phyloP scores from a whole-genome alignment of 23 red algal species.

The Agarophyton chilense region DNA sequence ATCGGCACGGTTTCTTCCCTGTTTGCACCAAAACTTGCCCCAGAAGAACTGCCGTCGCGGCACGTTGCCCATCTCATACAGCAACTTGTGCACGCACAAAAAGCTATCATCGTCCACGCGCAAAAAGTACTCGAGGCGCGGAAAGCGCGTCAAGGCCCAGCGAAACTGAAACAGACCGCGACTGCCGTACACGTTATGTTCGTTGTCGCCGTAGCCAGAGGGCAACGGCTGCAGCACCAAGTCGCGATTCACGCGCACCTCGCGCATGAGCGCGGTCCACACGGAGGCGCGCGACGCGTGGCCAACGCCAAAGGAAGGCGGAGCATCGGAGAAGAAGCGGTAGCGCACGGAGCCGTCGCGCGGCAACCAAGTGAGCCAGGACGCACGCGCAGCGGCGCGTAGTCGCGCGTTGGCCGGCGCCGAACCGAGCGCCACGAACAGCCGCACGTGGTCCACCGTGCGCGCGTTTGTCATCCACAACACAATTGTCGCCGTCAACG shows the following conservation, averaged over 20 bases:
- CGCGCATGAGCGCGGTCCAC: slow-evolving; percentile 6
- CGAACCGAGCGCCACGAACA: slow-evolving; percentile 77
- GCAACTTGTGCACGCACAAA: slow-evolving; percentile 74
- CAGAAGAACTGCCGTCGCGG: slow-evolving; percentile 74
- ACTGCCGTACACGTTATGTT: slow-evolving; percentile 62
- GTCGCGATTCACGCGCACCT: slow-evolving; percentile 45
- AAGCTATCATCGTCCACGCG: slow-evolving; percentile 88
- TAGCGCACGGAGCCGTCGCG: slow-evolving; percentile 36
- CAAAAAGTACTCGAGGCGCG: slow-evolving; percentile 51
- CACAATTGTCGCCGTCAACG: too few relatives aligned
- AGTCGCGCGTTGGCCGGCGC: slow-evolving; percentile 46
- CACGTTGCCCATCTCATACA: slow-evolving; percentile 40
- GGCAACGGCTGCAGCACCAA: slow-evolving; percentile 51
- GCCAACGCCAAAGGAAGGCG: background rate
- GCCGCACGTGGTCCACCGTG: too few relatives aligned
- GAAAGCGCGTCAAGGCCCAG: slow-evolving; percentile 25
- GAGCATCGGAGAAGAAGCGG: slow-evolving; percentile 75
- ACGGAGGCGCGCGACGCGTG: background rate
- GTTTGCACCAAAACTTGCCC: slow-evolving; percentile 90
- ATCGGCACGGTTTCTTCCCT: slow-evolving; percentile 78
- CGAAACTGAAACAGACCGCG: slow-evolving; percentile 58
- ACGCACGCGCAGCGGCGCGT: slow-evolving; percentile 47
- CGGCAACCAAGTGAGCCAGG: slow-evolving; percentile 63
- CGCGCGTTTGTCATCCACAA: too few relatives aligned
- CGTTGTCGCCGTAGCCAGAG: slow-evolving; percentile 62